phyloP scores from a whole-genome alignment of 2,329 filamentous ascomycete species.

The Pseudogymnoascus sp. region DNA sequence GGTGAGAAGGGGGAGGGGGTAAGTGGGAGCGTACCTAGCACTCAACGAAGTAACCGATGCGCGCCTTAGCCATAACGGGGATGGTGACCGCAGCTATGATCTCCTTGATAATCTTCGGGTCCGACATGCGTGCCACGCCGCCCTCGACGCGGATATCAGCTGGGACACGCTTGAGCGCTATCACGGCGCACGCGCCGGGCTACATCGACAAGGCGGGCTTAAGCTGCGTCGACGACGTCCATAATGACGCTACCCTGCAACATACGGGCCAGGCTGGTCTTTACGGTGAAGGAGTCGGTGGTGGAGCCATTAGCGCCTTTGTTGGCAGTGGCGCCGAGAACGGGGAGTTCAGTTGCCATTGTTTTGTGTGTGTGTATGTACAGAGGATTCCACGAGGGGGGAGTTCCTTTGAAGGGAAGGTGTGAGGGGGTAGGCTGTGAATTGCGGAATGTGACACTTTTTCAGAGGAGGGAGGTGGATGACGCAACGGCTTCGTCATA shows the following conservation, averaged over 20 bases:
- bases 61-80: slow-evolving; percentile 97
- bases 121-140: slow-evolving; percentile 94
- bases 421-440: not conserved
- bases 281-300: slow-evolving; percentile 65
- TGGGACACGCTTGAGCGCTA: slow-evolving; percentile 96
- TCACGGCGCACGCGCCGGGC: slow-evolving; percentile 90
- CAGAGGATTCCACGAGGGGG: not conserved
- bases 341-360: slow-evolving; percentile 43
- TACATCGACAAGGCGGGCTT: slow-evolving; percentile 96
- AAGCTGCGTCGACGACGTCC: slow-evolving; percentile 87
- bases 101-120: slow-evolving; percentile 88
- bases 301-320: slow-evolving; percentile 28
- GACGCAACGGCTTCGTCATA: not conserved
- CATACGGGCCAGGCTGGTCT: slow-evolving; percentile 94
- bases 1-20: no score
- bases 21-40: slow-evolving; percentile 56
- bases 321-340: slow-evolving; percentile 20
- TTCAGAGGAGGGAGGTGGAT: not conserved
- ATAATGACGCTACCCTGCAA: slow-evolving; percentile 99
- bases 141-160: slow-evolving; percentile 91
- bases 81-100: slow-evolving; percentile 95
- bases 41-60: slow-evolving; percentile 97
- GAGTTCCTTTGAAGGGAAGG: not conserved
- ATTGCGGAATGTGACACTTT: not conserved
- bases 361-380: not conserved